phyloP scores from a whole-genome alignment of 768 basidiomycete species.

The Lactarius akahatsu region DNA sequence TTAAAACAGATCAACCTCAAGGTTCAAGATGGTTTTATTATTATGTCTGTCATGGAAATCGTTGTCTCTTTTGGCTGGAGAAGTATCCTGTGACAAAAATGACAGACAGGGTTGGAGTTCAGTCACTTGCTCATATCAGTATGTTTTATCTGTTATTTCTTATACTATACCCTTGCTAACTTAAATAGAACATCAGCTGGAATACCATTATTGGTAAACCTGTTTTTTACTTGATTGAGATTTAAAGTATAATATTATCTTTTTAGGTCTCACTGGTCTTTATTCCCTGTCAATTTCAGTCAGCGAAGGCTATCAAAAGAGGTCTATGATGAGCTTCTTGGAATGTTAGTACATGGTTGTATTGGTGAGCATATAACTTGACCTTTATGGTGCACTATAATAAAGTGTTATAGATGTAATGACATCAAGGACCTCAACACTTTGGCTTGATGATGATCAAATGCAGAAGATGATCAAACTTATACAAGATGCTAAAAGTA shows the following conservation, averaged over 20 bases:
- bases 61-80: not conserved
- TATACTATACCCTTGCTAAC: not conserved
- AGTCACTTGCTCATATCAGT: not conserved
- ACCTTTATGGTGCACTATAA: not conserved
- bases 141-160: not conserved
- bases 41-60: not conserved
- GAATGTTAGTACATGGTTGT: constrained; percentile 39
- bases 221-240: no score
- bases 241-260: not conserved
- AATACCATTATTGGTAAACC: constrained; percentile 30
- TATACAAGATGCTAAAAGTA: not conserved
- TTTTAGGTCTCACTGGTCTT: constrained; percentile 31
- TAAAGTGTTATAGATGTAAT: not conserved
- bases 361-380: constrained; percentile 36
- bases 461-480: constrained; percentile 5
- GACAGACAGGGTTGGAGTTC: not conserved
- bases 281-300: constrained; percentile 30
- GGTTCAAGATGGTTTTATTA: not conserved
- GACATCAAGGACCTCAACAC: not conserved
- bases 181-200: not conserved
- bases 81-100: not conserved
- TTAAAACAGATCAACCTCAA: not conserved
- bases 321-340: constrained; percentile 36
- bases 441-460: not conserved
- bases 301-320: not conserved